These are phyloP conservation scores for Mrakia blollopis DNA, from an alignment of 768 basidiomycete genomes.

Conservation along the genomic window DNA sequence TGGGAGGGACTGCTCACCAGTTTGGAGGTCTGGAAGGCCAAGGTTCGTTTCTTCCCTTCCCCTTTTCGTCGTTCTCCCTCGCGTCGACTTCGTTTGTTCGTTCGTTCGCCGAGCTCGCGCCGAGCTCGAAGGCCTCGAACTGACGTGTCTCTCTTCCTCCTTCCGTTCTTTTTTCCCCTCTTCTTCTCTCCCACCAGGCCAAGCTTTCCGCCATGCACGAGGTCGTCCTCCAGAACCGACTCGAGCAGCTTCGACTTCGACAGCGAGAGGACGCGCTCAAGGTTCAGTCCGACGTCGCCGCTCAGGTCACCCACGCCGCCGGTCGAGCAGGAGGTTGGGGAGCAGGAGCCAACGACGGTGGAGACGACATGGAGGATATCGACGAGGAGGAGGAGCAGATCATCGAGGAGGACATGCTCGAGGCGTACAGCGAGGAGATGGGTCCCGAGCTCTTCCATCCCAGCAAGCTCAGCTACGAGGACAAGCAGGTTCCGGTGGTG, in stretches of 20 bases:
- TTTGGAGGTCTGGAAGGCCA: slow-evolving; percentile 93
- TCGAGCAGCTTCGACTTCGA: slow-evolving; percentile 90
- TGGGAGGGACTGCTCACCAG: slow-evolving; percentile 93
- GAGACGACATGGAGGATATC: slow-evolving; percentile 42
- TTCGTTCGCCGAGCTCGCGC: too few species aligned
- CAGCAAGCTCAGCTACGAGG: slow-evolving; percentile 64
- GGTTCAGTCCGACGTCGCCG: slow-evolving; percentile 73
- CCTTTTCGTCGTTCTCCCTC: not conserved
- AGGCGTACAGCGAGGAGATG: slow-evolving; percentile 57
- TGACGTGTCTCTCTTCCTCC: too few species aligned
- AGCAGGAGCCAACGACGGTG: slow-evolving; percentile 51
- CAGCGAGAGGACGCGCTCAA: slow-evolving; percentile 94
- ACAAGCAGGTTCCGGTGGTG: slow-evolving; percentile 73
- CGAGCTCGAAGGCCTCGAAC: not conserved
- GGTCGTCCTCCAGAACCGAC: slow-evolving; percentile 89
- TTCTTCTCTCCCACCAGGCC: slow-evolving; percentile 52
- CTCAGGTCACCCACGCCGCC: slow-evolving; percentile 32
- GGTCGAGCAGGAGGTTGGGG: slow-evolving; percentile 55
- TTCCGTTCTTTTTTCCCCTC: not conserved
- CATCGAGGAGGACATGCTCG: slow-evolving; percentile 47
- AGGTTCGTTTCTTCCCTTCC: slow-evolving; percentile 51
- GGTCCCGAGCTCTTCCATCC: slow-evolving; percentile 73
- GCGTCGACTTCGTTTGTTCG: too few species aligned
- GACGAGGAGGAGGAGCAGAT: slow-evolving; percentile 49
- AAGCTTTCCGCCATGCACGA: slow-evolving; percentile 89